Conservation (phyloP, 176 grass and related monocot species). For the Triticum turgidum region DNA sequence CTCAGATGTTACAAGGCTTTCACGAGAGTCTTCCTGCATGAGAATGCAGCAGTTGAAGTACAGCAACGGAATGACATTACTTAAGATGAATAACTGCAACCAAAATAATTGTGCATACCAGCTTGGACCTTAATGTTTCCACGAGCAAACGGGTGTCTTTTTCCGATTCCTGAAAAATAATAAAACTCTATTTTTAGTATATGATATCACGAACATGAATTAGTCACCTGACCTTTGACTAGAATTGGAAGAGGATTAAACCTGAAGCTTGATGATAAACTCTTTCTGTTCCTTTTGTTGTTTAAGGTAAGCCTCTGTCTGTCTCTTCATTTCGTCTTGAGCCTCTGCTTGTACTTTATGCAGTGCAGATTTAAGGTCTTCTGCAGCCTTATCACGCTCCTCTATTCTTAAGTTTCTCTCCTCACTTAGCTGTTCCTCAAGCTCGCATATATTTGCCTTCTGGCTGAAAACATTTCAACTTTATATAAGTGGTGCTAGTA, state of each 20-base stretch:
- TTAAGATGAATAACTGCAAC: conserved; percentile 12
- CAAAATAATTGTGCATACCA: conserved; percentile 50
- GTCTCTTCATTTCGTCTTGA: conserved; percentile 79
- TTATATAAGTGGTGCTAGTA: conserved; percentile 10
- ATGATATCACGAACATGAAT: background rate
- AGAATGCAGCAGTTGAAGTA: conserved; percentile 25
- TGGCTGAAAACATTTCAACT: conserved; percentile 60
- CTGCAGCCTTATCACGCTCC: conserved; percentile 79
- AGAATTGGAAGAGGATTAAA: conserved; percentile 32
- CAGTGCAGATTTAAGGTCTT: conserved; percentile 79
- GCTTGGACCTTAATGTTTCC: conserved; percentile 88
- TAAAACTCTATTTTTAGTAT: conserved; percentile 13
- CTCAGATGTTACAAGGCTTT: conserved; percentile 87
- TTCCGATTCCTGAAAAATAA: conserved; percentile 71
- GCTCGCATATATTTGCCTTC: conserved; percentile 81
- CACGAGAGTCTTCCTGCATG: conserved; percentile 79
- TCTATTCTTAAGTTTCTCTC: conserved; percentile 89
- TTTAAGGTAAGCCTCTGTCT: conserved; percentile 58
- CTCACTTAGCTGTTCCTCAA: conserved; percentile 78
- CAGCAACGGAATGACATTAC: background rate
- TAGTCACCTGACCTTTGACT: background rate
- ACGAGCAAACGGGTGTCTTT: conserved; percentile 75
- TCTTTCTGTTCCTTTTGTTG: conserved; percentile 89
- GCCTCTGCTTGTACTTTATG: conserved; percentile 65
- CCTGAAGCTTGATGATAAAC: conserved; percentile 94